A percentile compares a stretch with the other conserved stretches of the same genome.
Conservation (phyloP, 2,329 filamentous ascomycete species). For the Exserohilum rostratum region DNA sequence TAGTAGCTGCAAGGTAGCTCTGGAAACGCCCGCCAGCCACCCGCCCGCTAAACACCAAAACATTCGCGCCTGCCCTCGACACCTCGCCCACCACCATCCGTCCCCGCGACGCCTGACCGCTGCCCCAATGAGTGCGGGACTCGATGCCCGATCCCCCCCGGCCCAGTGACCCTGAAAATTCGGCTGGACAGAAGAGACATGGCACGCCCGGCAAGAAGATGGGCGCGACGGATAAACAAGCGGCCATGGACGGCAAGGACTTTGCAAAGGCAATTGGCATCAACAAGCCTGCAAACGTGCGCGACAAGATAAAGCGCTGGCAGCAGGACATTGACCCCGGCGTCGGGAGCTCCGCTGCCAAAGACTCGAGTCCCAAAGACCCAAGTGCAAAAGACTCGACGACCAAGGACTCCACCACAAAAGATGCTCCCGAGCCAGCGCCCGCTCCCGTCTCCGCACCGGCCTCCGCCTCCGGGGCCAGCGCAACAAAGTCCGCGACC, state of each 20-base stretch:
- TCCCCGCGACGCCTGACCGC: slow-evolving; percentile 17
- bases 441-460: slow-evolving; percentile 13
- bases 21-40: slow-evolving; percentile 3
- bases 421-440: slow-evolving; percentile 17
- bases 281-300: slow-evolving; percentile 59
- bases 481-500: slow-evolving; percentile 24
- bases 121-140: slow-evolving; percentile 29
- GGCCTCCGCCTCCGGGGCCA: slow-evolving; percentile 2
- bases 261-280: slow-evolving; percentile 51
- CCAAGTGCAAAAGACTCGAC: slow-evolving; percentile 6
- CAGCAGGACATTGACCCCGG: slow-evolving; percentile 77
- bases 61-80: neutral
- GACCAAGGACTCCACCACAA: slow-evolving; percentile 9
- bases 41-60: neutral
- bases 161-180: slow-evolving; percentile 27
- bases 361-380: neutral
- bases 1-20: slow-evolving; percentile 1
- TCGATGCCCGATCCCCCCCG: slow-evolving; percentile 33
- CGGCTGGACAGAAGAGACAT: slow-evolving; percentile 34
- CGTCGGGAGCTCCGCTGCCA: neutral
- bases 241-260: slow-evolving; percentile 43
- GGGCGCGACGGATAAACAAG: slow-evolving; percentile 34
- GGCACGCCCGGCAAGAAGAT: slow-evolving; percentile 38
- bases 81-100: slow-evolving; percentile 1
- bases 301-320: slow-evolving; percentile 82